Evolutionary conservation across 805 yeast genomes (phyloP), one percentile per base, ranked within the genome.

Genomic region (Candida morakotiae): DNA sequence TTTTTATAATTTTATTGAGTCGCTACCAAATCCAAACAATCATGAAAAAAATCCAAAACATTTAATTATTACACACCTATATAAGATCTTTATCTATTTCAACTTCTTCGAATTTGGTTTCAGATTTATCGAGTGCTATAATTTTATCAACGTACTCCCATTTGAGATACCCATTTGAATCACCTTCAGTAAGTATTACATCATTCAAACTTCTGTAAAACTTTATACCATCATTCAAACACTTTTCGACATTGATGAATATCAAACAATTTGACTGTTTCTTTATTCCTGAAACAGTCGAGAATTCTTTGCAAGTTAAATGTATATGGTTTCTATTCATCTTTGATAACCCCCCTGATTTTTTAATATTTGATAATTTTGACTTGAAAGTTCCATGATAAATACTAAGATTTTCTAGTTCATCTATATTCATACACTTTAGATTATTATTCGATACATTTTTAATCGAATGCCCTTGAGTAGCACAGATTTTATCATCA

Each of bases 251-350:
- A 49, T 88, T 79, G 3, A 91, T 52, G 49, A 73, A 83, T 2
- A 93, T 80, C 38, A 79, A 58, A 1, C 83, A 76, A 19, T 71
- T 64, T 38, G 79, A 62, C 28, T 67, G 63, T n/a, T 57, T 47
- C 35, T 97, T 67, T 66, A 87, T 76, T 0, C 98, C 98, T 43
- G 89, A 79, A 10, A 82, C 67, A 4, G 55, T 53, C 3, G 66
- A 64, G 20, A 60, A 62, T 11, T 41, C 35, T 20, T 81, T 81
- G 1, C 76, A 62, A 0, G 98, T 86, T 54, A 91, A 70, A 60
- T 93, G 98, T 13, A 93, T 77, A 56, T 93, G 98, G 46, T 82
- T 82, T 49, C 98, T 65, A 22, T 57, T 61, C 96, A 88, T 86
- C 42, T 60, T 67, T 11, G 71, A 69, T 17, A 93, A 60, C 0